Evolutionary conservation across 2,329 filamentous ascomycete genomes (phyloP), one percentile per base, ranked within the genome.

Genomic region (Huntiella omanensis): DNA sequence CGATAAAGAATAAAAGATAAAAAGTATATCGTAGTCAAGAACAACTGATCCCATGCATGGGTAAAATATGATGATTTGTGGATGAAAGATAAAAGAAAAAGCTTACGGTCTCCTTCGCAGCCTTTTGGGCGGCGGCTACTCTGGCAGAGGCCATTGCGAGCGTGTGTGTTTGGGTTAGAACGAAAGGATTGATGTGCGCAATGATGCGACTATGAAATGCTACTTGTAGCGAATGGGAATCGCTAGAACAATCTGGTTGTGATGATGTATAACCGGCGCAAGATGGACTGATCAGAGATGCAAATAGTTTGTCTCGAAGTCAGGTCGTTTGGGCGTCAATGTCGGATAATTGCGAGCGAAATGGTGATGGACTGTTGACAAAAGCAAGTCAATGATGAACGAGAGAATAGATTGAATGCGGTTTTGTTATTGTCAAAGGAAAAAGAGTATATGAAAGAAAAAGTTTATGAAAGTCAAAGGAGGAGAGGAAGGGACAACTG

Each of bases 31-130:
- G 22, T 28, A 28, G 22, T 28, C 22, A 28, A 28, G 22, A 28
- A 28, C 22, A 28, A 28, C 22, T 28, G 22, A 28, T 28, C 22
- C 22, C 22, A 28, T 28, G 22, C 22, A 28, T 28, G 7, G 22
- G 22, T 28, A 10, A 28, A 28, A 28, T 28, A 28, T 28, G 22
- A 8, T 28, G 22, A 10, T 28, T 28, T 28, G 8, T 28, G 22
- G 22, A 28, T 28, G 22, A 28, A 28, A 28, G 13, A 17, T 13
- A 6, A 17, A 6, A 33, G 32, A 13, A 34, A 34, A 43, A 43
- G 16, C 51, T 55, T 54, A 36, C 45, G 45, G 46, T 47, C 22
- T 48, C 42, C 32, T 49, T 33, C 33, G 48, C 19, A 44, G 50
- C 50, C 50, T 55, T 47, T n/a, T 47, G 33, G 36, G 48, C 46